Conservation (phyloP, 2,329 filamentous ascomycete genomes). For the Malbranchea cinnamomea region DNA sequence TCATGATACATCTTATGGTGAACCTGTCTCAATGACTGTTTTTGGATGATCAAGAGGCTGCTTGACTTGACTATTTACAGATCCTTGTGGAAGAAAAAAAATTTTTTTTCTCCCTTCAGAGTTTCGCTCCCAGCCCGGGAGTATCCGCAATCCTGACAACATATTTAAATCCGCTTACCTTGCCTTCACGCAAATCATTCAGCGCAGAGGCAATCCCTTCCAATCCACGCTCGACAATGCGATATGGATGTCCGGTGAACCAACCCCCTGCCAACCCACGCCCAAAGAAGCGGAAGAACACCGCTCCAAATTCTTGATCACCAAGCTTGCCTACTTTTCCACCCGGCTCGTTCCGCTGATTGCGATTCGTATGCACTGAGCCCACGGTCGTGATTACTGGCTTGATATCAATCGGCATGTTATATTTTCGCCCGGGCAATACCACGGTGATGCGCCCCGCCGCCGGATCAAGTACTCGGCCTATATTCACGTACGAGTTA, state of each 20-base stretch:
- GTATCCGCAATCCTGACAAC: conserved; percentile 43
- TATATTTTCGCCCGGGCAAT: conserved; percentile 29
- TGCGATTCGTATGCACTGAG: conserved; percentile 14
- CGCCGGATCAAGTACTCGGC: conserved; percentile 28
- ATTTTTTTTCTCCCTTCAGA: neutral
- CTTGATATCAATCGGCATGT: conserved; percentile 13
- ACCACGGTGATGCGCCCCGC: conserved; percentile 25
- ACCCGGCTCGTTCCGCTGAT: conserved; percentile 10
- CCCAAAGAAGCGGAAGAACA: conserved; percentile 31
- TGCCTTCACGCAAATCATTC: conserved; percentile 42
- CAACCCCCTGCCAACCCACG: conserved; percentile 34
- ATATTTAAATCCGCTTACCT: conserved; percentile 50
- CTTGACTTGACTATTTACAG: too few relatives aligned
- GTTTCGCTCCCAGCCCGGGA: conserved; percentile 9
- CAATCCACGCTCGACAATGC: conserved; percentile 39
- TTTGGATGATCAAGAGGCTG: too few relatives aligned
- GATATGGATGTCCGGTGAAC: conserved; percentile 36
- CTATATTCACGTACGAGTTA: conserved; percentile 32
- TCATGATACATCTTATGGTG: too few relatives aligned
- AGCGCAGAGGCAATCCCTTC: conserved; percentile 33
- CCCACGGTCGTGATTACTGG: conserved; percentile 23
- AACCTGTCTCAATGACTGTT: too few relatives aligned
- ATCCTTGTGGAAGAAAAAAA: too few relatives aligned
- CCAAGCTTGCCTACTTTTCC: conserved; percentile 13
- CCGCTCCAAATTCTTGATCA: conserved; percentile 30